Base-by-base conservation (phyloP, 176 grass and related monocot genomes). In the Triticum dicoccoides region DNA sequence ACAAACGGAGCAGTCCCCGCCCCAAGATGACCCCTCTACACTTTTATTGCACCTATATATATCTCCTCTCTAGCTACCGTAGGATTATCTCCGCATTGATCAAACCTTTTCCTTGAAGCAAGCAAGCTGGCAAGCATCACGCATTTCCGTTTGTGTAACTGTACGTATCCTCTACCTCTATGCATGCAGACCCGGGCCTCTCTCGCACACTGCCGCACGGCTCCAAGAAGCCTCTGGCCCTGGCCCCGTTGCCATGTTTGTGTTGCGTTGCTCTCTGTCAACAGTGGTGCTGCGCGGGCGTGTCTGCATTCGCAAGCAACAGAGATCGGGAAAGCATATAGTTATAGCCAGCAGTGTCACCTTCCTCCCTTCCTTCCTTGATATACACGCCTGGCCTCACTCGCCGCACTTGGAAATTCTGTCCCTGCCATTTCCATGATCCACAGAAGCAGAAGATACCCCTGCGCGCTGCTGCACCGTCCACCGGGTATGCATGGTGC, bases 221-320 rank as follows among this genome's bases (percentile, higher is more conserved):
- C 54, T 58, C 54, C 54, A 58, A 58, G 54, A 58, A 58, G 18
- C 54, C 17, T 58, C 24, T 65, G 63, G 27, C 64, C 63, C 63
- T 14, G 54, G 54, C 54, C 54, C 54, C 64, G 27, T 32, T 66
- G 11, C 63, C 12, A 65, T 65, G 63, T 27, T 80, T 72, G 75
- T 65, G 84, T 6, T 73, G 74, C 23, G 52, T 76, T 45, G 52
- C 82, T 45, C 15, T 27, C 61, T 11, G 24, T 24, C 11, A 84
- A 72, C 65, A 76, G 76, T 66, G 35, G 86, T 58, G 79, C 44
- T 78, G 86, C 63, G 33, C 11, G 4, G 9, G 8, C 11, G 81
- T 63, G 39, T 79, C 74, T 79, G 41, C 37, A 37, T 17, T 33
- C 11, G 51, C 58, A 11, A 47, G 35, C 51, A 21, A 34, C 71